Base-by-base conservation (phyloP, 768 basidiomycete species). In the Russula foetens region DNA sequence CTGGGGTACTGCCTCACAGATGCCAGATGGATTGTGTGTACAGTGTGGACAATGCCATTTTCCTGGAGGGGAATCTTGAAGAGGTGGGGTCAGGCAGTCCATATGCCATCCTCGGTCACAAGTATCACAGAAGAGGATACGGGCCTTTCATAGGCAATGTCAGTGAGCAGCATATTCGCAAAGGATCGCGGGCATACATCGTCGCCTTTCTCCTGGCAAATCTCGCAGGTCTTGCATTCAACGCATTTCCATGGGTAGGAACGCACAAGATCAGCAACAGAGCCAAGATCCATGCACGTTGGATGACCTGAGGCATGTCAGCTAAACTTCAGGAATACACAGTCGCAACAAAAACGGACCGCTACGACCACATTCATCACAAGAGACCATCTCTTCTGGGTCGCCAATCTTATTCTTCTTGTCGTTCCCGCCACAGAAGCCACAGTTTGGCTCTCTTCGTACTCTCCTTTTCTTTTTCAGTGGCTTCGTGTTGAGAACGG, bases 91-190 rank as follows among this genome's bases (percentile, higher is more conserved):
- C 58, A 93, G 78, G 71, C 90, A 94, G 65, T 85, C 81, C 79
- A 85, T 84, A 72, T 94, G 91, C 88, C 89, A 92, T 38, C 90
- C 92, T 80, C 92, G 79, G 77, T 98, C 96, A 72, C 96, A 98
- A 58, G 78, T 82, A 78, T 98, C 96, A 71, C 96, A 98, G 67
- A 98, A 88, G 55, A 98, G 72, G 64, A 97, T 85, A 54, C 82
- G 81, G 55, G 80, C 84, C 90, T 95, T 69, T 56, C 29, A 29
- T 49, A 35, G 53, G 11, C 26, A 46, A 14, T 53, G 73, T 64
- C 72, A 68, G 55, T n/a, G 60, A 33, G 31, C 28, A 39, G 29
- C 64, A 59, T 39, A 62, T 58, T 43, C 65, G 49, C 57, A 58
- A 56, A 35, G 35, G 63, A 53, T 54, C 28, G 44, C 21, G 31